A percentile compares a stretch with the other conserved stretches of the same genome.
Conservation (phyloP, 73 alveolate species). For the Paramecium sonneborni region DNA sequence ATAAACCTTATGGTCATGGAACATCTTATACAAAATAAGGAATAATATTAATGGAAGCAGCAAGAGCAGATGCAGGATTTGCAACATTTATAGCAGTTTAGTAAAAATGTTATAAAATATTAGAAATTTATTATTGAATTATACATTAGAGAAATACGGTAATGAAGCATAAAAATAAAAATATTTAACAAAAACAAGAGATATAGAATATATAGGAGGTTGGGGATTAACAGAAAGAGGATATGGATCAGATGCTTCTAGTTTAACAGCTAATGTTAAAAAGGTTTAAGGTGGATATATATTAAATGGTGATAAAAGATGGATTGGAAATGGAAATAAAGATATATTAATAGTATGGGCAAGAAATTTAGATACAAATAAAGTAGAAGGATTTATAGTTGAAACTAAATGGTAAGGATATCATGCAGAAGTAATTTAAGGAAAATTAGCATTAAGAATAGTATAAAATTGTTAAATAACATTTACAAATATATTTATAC, state of each 20-base stretch:
- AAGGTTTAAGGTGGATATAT: constrained; percentile 82
- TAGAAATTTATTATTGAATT: constrained; percentile 3
- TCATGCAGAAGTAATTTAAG: constrained; percentile 67
- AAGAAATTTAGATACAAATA: constrained; percentile 69
- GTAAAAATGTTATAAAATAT: background rate
- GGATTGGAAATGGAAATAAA: constrained; percentile 84
- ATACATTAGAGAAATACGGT: constrained; percentile 53
- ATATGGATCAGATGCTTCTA: constrained; percentile 82
- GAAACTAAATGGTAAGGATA: constrained; percentile 74
- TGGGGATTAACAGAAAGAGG: constrained; percentile 83
- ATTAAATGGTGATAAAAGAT: constrained; percentile 76
- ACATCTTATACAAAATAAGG: constrained; percentile 51
- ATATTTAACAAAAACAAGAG: constrained; percentile 42
- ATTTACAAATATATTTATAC: constrained; percentile 75
- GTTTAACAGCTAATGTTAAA: constrained; percentile 72
- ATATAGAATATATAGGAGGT: constrained; percentile 61
- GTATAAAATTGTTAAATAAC: constrained; percentile 74
- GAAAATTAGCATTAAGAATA: constrained; percentile 73
- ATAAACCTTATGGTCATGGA: constrained; percentile 38
- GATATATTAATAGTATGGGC: constrained; percentile 79
- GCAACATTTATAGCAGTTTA: constrained; percentile 43
- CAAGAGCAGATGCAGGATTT: constrained; percentile 63
- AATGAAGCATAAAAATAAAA: constrained; percentile 27
- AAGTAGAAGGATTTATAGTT: constrained; percentile 76
- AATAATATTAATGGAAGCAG: constrained; percentile 45